Conservation (phyloP, 805 yeast genomes). For the Suhomyces xylopsoci region DNA sequence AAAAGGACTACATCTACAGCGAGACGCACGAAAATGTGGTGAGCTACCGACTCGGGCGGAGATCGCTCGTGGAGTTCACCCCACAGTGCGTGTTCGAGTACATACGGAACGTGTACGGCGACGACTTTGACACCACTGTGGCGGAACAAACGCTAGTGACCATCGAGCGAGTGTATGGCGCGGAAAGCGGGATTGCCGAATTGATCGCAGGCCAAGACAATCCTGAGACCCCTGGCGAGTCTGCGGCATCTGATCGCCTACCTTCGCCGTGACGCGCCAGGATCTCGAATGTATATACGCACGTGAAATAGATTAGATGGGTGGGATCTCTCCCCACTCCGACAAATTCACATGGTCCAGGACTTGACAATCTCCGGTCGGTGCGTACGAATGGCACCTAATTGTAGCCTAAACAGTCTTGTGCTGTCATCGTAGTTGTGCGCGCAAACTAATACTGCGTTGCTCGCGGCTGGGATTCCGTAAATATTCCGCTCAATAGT, state of each 20-base stretch:
- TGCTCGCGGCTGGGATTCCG: background rate
- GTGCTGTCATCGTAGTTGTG: background rate
- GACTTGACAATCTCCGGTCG: background rate
- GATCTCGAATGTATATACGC: background rate
- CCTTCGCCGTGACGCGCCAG: too few relatives aligned
- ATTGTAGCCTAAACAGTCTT: background rate
- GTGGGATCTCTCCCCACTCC: background rate
- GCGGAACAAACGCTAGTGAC: conserved; percentile 19
- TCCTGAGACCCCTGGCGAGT: background rate
- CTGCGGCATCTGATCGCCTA: background rate
- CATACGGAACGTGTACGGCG: conserved; percentile 23
- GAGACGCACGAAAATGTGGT: conserved; percentile 12
- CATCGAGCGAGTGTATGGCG: conserved; percentile 24
- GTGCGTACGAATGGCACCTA: background rate
- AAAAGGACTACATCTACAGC: conserved; percentile 25
- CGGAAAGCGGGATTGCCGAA: conserved; percentile 1
- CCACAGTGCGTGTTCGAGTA: conserved; percentile 27
- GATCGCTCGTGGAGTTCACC: conserved; percentile 31
- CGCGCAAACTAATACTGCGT: background rate
- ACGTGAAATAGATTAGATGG: background rate
- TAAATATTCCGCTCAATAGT: background rate
- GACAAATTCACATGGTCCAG: background rate
- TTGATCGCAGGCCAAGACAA: background rate
- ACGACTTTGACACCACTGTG: conserved; percentile 17
- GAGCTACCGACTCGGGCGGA: conserved; percentile 30